Conservation (phyloP, 495 filamentous ascomycete species). For the Aspergillus cristatus region DNA sequence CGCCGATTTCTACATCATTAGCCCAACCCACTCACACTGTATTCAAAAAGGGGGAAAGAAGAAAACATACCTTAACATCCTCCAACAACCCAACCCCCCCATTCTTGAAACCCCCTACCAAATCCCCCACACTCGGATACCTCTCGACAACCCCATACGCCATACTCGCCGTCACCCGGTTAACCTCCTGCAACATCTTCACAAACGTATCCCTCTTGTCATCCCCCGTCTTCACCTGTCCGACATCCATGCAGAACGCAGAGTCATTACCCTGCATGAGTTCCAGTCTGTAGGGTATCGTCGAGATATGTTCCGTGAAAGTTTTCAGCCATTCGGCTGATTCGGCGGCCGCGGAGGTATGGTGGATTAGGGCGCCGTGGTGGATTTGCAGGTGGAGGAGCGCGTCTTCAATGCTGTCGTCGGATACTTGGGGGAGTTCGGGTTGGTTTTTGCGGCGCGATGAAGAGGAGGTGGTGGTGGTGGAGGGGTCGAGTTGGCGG, state of each 20-base stretch:
- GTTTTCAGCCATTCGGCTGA: conserved; percentile 69
- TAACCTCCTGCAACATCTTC: conserved; percentile 72
- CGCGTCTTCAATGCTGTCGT: conserved; percentile 65
- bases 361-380: conserved; percentile 61
- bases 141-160: conserved; percentile 59
- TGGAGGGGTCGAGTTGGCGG: conserved; percentile 32
- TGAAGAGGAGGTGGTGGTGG: conserved; percentile 12
- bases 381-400: conserved; percentile 63
- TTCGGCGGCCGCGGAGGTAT: conserved; percentile 51
- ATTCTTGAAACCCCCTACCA: conserved; percentile 50
- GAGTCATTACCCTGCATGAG: conserved; percentile 41
- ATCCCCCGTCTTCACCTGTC: conserved; percentile 69
- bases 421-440: conserved; percentile 48
- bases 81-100: conserved; percentile 53
- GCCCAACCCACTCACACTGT: no score
- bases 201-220: conserved; percentile 59
- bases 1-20: conserved; percentile 52
- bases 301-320: conserved; percentile 76
- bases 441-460: conserved; percentile 28
- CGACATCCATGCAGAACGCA: conserved; percentile 74
- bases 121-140: conserved; percentile 47
- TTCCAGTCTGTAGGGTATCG: conserved; percentile 57
- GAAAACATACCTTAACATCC: conserved; percentile 40
- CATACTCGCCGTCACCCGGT: conserved; percentile 61
- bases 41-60: no score